Evolutionary conservation across 1,284 basidiomycete genomes (phyloP).

Genomic region (Apiotrichum mycotoxinovorans): DNA sequence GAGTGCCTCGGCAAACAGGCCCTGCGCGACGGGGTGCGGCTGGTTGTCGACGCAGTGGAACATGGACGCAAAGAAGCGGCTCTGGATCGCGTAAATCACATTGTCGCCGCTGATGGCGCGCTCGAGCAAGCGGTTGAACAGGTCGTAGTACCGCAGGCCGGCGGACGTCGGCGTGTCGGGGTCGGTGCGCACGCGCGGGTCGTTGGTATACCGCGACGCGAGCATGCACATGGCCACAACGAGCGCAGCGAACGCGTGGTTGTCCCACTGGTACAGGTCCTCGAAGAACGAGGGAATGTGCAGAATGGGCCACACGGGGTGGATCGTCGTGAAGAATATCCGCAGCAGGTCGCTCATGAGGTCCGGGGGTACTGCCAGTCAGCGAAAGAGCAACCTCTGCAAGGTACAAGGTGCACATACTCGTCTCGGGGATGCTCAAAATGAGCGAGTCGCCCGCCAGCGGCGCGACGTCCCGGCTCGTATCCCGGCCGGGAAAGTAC

Average conservation of each 20-base stretch:
- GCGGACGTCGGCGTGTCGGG: slow-evolving; percentile 13
- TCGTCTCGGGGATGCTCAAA: slow-evolving; percentile 5
- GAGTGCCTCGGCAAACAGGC: slow-evolving; percentile 13
- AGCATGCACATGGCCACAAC: slow-evolving; percentile 20
- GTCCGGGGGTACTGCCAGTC: slow-evolving; percentile 8
- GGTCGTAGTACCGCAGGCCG: slow-evolving; percentile 12
- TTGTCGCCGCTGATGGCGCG: slow-evolving; percentile 16
- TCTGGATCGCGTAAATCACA: slow-evolving; percentile 20
- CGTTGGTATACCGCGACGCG: slow-evolving; percentile 12
- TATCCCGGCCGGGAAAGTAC: slow-evolving; percentile 14
- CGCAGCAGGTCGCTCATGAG: slow-evolving; percentile 12
- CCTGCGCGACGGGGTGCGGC: slow-evolving; percentile 21
- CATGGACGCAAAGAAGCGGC: slow-evolving; percentile 17
- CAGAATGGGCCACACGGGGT: slow-evolving; percentile 22
- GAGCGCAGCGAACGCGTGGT: slow-evolving; percentile 12
- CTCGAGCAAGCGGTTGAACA: slow-evolving; percentile 20
- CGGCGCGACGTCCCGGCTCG: slow-evolving; percentile 6
- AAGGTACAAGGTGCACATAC: background rate
- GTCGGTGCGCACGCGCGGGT: slow-evolving; percentile 9
- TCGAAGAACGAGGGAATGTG: slow-evolving; percentile 18
- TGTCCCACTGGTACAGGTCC: slow-evolving; percentile 9
- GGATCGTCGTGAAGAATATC: slow-evolving; percentile 19
- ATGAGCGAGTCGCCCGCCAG: slow-evolving; percentile 8
- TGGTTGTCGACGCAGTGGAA: slow-evolving; percentile 24
- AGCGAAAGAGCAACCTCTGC: background rate